Base-by-base conservation (phyloP, 352 stramenopile species). In the Pythium biforme region DNA sequence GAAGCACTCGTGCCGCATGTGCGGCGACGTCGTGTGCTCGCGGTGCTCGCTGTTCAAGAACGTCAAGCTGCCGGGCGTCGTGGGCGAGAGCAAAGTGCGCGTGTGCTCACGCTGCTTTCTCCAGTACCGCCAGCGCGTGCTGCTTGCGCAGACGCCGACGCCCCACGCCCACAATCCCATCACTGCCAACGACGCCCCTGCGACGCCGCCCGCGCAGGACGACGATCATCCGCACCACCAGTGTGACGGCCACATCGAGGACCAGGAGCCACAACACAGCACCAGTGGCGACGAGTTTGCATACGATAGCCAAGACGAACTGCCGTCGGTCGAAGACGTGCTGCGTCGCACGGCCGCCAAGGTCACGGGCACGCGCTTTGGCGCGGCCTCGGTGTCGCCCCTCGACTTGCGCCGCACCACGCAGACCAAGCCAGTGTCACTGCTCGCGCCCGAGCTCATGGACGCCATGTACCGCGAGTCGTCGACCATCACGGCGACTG, bases 1-100 rank as follows among this genome's bases (percentile, higher is more conserved):
- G 58, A 80, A 83, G 19, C 84, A 93, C 59, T 83, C 79, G 51
- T 93, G 84, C 54, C 84, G 84, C 54, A 92, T 93, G 82, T 93
- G 84, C 31, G 82, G 84, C 10, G 79, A 92, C 62, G 79, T 92
- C 9, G 75, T 93, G 48, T 93, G 84, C 71, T 83, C 79, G 47
- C 76, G 82, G 12, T 93, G 84, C 59, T 92, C 84, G 10, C 72
- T 90, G 22, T 88, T 89, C 64, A 82, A 82, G 33, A 62, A 69
- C 46, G 83, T 91, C 29, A 76, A 83, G 63, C 61, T 89, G 19
- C 82, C 78, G 0, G 65, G 89, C 17, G 50, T 83, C 50, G 69
- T 59, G 23, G 52, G 69, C 9, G 77, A 83, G 47, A 82, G 70
- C 59, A 88, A 88, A 51, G 76, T 83, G 23, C 83, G 83, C 14